These are phyloP conservation scores for Phylloboletellus chloephorus DNA, from an alignment of 1,284 basidiomycete genomes.

Conservation along the genomic window DNA sequence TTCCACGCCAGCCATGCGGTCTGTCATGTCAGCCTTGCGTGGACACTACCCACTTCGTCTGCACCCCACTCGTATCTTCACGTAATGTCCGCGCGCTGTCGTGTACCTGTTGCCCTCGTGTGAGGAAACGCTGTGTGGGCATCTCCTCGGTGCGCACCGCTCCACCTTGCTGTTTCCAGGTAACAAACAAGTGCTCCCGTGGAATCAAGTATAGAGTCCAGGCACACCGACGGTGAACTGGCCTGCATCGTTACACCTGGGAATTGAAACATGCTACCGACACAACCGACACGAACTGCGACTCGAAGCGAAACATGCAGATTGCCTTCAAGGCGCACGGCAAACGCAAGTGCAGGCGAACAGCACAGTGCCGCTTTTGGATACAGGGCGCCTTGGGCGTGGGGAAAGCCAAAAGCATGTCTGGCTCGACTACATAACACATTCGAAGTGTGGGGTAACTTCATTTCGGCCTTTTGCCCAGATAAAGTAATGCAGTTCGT, in stretches of 20 bases:
- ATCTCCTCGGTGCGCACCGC: too few relatives aligned
- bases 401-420: conserved; percentile 10
- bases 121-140: neutral
- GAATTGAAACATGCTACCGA: too few relatives aligned
- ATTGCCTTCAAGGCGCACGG: too few relatives aligned
- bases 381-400: conserved; percentile 1
- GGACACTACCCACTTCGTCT: neutral
- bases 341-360: too few relatives aligned
- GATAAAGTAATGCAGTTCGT: neutral
- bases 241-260: too few relatives aligned
- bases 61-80: conserved; percentile 1
- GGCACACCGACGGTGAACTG: too few relatives aligned
- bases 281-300: neutral
- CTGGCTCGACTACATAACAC: neutral
- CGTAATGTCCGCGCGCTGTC: conserved; percentile 10
- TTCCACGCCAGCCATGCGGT: conserved; percentile 10
- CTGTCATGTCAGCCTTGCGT: conserved; percentile 11
- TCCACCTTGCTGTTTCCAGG: too few relatives aligned
- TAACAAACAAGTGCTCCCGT: too few relatives aligned
- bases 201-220: too few relatives aligned
- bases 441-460: conserved; percentile 24
- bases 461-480: conserved; percentile 1
- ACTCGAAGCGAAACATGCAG: too few relatives aligned
- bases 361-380: too few relatives aligned
- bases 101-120: neutral